phyloP scores from a whole-genome alignment of 106 monocot species.

The Acanthochlamys bracteata region DNA sequence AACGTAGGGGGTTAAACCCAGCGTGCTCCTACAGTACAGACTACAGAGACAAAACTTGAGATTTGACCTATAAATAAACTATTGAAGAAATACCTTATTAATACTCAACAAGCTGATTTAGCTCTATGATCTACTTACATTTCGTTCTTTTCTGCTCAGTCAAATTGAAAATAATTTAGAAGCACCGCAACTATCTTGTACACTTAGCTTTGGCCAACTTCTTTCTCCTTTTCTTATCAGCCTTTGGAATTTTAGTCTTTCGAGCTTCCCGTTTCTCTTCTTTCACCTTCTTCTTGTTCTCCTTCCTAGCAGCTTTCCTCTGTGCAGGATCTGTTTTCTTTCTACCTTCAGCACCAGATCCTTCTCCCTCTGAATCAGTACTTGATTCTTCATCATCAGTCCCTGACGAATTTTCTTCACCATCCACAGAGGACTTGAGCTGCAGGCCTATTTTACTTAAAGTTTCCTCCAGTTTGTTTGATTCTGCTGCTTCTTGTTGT shows the following conservation, averaged over 20 bases:
- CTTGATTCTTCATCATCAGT: conserved; percentile 29
- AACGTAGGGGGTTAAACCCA: too few species aligned
- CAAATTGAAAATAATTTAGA: too few species aligned
- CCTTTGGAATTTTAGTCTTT: conserved; percentile 40
- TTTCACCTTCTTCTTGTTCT: conserved; percentile 94
- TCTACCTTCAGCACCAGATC: conserved; percentile 6
- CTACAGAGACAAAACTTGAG: too few species aligned
- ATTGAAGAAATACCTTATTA: too few species aligned
- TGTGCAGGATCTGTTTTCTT: conserved; percentile 33
- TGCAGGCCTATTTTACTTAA: neutral
- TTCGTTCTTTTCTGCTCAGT: too few species aligned
- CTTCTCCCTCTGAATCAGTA: conserved; percentile 32
- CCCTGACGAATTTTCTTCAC: conserved; percentile 3
- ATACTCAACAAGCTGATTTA: too few species aligned
- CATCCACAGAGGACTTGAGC: conserved; percentile 3
- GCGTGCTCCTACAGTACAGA: too few species aligned
- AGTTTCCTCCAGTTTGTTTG: neutral
- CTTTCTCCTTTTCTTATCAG: too few species aligned
- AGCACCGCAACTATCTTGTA: too few species aligned
- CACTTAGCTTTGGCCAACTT: too few species aligned
- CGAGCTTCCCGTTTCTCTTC: conserved; percentile 88
- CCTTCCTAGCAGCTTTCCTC: conserved; percentile 65
- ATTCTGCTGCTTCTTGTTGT: neutral
- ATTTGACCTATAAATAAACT: too few species aligned
- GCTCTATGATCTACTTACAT: too few species aligned